phyloP scores from a whole-genome alignment of 208 protist species.

The Spongospora subterranea region DNA sequence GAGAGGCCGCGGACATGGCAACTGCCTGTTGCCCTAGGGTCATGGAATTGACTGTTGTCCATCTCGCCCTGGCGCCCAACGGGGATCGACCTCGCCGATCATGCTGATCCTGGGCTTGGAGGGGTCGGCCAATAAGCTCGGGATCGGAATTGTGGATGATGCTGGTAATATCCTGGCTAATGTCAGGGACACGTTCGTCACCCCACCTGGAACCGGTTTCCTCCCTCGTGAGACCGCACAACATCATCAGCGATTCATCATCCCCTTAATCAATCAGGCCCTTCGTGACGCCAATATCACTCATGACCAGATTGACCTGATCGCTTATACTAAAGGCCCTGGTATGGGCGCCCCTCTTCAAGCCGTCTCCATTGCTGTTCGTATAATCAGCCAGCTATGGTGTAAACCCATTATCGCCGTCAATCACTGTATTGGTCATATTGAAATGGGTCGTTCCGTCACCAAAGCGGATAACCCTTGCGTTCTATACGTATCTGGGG shows the following conservation, averaged over 20 bases:
- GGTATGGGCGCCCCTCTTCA: slow-evolving; percentile 94
- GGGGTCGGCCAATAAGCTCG: slow-evolving; percentile 99
- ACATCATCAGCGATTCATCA: slow-evolving; percentile 89
- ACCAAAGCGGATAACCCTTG: slow-evolving; percentile 91
- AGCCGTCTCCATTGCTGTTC: slow-evolving; percentile 80
- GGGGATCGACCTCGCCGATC: not conserved
- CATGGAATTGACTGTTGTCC: too few relatives aligned
- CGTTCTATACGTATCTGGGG: slow-evolving; percentile 98
- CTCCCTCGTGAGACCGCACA: slow-evolving; percentile 94
- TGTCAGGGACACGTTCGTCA: slow-evolving; percentile 94
- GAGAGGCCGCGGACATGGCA: too few relatives aligned
- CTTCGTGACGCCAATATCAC: slow-evolving; percentile 84
- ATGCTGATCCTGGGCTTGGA: slow-evolving; percentile 93
- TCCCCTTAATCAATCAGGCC: slow-evolving; percentile 81
- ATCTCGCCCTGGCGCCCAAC: not conserved
- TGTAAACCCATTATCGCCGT: slow-evolving; percentile 92
- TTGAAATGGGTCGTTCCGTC: slow-evolving; percentile 98
- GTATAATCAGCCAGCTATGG: slow-evolving; percentile 84
- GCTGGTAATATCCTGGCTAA: slow-evolving; percentile 94
- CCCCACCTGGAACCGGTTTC: slow-evolving; percentile 95
- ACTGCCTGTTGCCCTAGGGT: too few relatives aligned
- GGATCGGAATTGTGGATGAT: slow-evolving; percentile 92
- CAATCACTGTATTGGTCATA: slow-evolving; percentile 99
- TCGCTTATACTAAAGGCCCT: slow-evolving; percentile 95
- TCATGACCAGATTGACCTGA: slow-evolving; percentile 83